These are phyloP conservation scores for Pseudogymnoascus verrucosus DNA, from an alignment of 2,329 filamentous ascomycete genomes.

Conservation along the genomic window DNA sequence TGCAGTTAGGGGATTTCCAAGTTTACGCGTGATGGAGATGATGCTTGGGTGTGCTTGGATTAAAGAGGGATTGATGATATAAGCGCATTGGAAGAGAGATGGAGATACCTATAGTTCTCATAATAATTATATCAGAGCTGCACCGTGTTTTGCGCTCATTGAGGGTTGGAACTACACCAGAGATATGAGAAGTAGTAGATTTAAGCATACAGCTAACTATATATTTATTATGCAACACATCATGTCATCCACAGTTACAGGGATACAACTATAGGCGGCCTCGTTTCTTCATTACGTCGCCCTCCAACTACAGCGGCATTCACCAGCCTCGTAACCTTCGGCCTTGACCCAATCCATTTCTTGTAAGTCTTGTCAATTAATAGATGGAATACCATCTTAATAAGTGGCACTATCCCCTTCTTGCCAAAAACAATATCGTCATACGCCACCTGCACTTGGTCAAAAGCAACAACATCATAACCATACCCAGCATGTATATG, in stretches of 20 bases:
- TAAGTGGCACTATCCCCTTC: not conserved
- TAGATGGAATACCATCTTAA: not conserved
- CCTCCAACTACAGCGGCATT: not conserved
- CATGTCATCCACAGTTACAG: not conserved
- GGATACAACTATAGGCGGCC: not conserved
- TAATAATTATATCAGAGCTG: not conserved
- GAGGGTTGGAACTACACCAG: not conserved
- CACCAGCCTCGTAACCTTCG: not conserved
- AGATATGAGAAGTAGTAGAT: not conserved
- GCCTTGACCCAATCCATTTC: not conserved
- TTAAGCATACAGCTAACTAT: not conserved
- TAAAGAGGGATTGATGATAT: not conserved
- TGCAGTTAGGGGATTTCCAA: constrained; percentile 15
- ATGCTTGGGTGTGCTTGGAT: too few relatives aligned
- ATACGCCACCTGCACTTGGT: constrained; percentile 40
- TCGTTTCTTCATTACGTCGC: not conserved
- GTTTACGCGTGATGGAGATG: constrained; percentile 8
- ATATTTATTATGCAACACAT: not conserved
- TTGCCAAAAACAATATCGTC: not conserved
- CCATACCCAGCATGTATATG: constrained; percentile 59
- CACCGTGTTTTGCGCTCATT: not conserved
- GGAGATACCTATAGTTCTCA: not conserved
- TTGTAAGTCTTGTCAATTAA: not conserved
- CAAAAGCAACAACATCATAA: constrained; percentile 52
- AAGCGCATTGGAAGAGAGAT: not conserved